Evolutionary conservation across 1,284 basidiomycete genomes (phyloP).

Genomic region (Ceratobasidium sp.): DNA sequence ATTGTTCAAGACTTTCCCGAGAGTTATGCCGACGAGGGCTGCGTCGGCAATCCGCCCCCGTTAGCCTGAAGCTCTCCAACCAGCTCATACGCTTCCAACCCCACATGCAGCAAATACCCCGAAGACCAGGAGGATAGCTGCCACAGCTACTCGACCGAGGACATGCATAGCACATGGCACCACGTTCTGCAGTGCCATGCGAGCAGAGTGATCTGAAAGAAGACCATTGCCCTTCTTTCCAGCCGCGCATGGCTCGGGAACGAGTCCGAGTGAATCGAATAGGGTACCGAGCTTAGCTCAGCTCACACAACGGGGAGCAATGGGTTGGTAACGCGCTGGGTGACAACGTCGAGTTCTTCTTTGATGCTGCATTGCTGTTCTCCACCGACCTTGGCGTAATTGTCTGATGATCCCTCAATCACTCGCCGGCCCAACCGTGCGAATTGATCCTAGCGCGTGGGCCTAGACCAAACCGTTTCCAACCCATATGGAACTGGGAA

Average conservation of each 20-base stretch:
- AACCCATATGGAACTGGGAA: constrained; percentile 55
- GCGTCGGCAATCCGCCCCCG: constrained; percentile 43
- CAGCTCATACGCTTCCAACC: constrained; percentile 74
- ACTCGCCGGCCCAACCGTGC: constrained; percentile 74
- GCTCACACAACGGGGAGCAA: constrained; percentile 68
- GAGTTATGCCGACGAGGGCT: neutral
- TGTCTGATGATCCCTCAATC: constrained; percentile 71
- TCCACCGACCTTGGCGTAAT: constrained; percentile 56
- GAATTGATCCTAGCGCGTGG: constrained; percentile 72
- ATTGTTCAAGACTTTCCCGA: constrained; percentile 42
- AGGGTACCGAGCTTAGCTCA: constrained; percentile 68
- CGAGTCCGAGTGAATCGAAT: constrained; percentile 68
- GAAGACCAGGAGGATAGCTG: constrained; percentile 62
- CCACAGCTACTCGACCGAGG: constrained; percentile 63
- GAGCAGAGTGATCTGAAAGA: constrained; percentile 65
- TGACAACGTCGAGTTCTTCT: constrained; percentile 71
- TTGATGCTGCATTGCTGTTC: constrained; percentile 65
- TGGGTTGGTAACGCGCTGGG: constrained; percentile 72
- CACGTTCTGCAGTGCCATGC: constrained; percentile 64
- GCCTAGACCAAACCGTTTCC: constrained; percentile 60
- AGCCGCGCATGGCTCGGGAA: constrained; percentile 38
- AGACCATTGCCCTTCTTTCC: constrained; percentile 56
- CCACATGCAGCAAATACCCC: constrained; percentile 71
- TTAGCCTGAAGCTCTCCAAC: constrained; percentile 43
- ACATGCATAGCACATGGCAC: constrained; percentile 70